Conservation (phyloP, 352 stramenopile genomes). For the Salisapilia sapeloensis region DNA sequence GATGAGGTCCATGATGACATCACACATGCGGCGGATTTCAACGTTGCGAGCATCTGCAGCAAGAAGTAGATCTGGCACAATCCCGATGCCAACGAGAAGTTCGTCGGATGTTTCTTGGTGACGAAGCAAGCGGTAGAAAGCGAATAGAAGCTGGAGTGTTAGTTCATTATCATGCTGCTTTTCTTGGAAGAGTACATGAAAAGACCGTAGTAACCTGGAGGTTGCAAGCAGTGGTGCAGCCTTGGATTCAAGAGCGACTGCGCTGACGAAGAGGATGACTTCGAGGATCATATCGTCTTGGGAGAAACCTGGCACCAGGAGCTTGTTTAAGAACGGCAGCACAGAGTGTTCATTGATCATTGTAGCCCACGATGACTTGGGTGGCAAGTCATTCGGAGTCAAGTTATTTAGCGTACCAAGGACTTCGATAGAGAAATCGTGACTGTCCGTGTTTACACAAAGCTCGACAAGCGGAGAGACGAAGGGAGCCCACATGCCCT, state of each 20-base stretch:
- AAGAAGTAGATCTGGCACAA: conserved; percentile 63
- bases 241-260: conserved; percentile 69
- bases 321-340: conserved; percentile 79
- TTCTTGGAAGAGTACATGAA: conserved; percentile 71
- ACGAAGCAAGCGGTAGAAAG: conserved; percentile 61
- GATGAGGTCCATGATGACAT: conserved; percentile 76
- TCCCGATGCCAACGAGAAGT: conserved; percentile 48
- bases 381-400: conserved; percentile 79
- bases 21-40: conserved; percentile 73
- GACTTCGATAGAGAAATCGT: conserved; percentile 89
- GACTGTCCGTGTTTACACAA: conserved; percentile 72
- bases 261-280: conserved; percentile 74
- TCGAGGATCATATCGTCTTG: conserved; percentile 87
- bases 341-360: conserved; percentile 77
- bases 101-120: conserved; percentile 67
- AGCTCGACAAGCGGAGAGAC: conserved; percentile 80
- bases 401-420: conserved; percentile 87
- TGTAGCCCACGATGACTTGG: conserved; percentile 80
- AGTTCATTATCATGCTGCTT: conserved; percentile 80
- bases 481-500: conserved; percentile 85
- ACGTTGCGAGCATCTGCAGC: conserved; percentile 61
- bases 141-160: conserved; percentile 63
- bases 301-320: conserved; percentile 86
- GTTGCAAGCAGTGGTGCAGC: conserved; percentile 56
- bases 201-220: conserved; percentile 53